Evolutionary conservation across 225 moss, liverwort and hornwort genomes (phyloP), one percentile per base, ranked within the genome.

Genomic region (Marchantia polymorpha): DNA sequence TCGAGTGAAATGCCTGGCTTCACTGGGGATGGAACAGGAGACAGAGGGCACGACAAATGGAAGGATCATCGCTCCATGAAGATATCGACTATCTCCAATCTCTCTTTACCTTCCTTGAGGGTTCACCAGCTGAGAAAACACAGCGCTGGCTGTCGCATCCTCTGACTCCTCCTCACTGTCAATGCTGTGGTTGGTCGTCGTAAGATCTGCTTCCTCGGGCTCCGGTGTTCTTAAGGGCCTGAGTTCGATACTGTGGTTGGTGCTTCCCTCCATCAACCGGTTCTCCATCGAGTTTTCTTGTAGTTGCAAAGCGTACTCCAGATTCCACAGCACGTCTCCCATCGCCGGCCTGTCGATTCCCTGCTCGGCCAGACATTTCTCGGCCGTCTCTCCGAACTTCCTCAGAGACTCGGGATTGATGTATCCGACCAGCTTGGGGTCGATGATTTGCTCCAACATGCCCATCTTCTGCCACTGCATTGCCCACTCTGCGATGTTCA

Each of bases 401-500:
- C 89, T 89, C 51, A 96, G 72, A 1, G 91, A 92, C 12, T 88
- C 90, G 0, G 89, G 88, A 58, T 86, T 90, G 83, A 90, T 90
- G 74, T 81, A 75, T 16, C 89, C 89, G 2, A 91, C 89, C 16
- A 94, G 85, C 74, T 79, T 78, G 12, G 91, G 96, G 64, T 96
- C 96, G 82, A 96, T 94, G 15, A 96, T 92, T 12, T 89, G 85
- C 74, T 94, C 94, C 64, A 94, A 69, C 85, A 89, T 69, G 3
- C 96, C 96, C 71, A 89, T 88, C 85, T 90, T 90, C 17, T 96
- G 96, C 82, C 92, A 92, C 83, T 91, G 91, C 82, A 96, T 77
- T 17, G 92, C 96, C 96, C 96, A 96, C 64, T 96, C 96, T 0
- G 96, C 96, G 0, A 96, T 92, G 83, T 92, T 96, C 65, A 96